These are phyloP conservation scores for Penicillium psychrosexuale DNA, from an alignment of 2,329 filamentous ascomycete species.

Conservation along the genomic window DNA sequence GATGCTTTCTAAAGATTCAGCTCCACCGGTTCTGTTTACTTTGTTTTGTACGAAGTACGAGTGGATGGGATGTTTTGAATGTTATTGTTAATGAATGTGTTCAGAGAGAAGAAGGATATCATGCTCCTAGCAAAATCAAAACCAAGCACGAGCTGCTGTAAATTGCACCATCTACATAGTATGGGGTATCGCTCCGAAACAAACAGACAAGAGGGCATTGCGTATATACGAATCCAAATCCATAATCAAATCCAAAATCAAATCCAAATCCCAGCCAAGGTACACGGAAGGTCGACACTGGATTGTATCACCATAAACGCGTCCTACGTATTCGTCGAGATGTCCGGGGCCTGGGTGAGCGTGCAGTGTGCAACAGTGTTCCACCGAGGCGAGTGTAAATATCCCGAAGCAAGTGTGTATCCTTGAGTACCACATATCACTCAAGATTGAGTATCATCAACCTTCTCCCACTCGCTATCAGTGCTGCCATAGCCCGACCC, in stretches of 20 bases:
- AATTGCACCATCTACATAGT: conserved; percentile 4
- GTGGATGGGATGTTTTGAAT: neutral
- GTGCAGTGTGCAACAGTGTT: neutral
- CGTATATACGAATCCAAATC: neutral
- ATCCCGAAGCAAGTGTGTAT: neutral
- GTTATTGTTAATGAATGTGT: neutral
- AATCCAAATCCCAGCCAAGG: neutral
- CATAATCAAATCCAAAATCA: neutral
- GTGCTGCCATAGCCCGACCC: conserved; percentile 66
- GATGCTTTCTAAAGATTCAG: neutral
- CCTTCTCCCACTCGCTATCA: conserved; percentile 97
- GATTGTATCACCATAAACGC: neutral
- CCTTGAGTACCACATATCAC: neutral
- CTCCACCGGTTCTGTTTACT: neutral
- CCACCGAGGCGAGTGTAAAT: neutral
- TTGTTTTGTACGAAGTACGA: neutral
- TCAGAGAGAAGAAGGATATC: neutral
- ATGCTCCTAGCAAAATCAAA: neutral
- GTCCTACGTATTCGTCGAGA: neutral
- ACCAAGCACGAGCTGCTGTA: neutral
- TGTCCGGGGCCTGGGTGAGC: neutral
- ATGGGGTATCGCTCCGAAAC: conserved; percentile 7
- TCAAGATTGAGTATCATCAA: conserved; percentile 51
- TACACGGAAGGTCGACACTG: neutral
- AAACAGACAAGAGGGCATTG: neutral